Conservation (phyloP, 306 rosid species). For the Arachis stenosperma region DNA sequence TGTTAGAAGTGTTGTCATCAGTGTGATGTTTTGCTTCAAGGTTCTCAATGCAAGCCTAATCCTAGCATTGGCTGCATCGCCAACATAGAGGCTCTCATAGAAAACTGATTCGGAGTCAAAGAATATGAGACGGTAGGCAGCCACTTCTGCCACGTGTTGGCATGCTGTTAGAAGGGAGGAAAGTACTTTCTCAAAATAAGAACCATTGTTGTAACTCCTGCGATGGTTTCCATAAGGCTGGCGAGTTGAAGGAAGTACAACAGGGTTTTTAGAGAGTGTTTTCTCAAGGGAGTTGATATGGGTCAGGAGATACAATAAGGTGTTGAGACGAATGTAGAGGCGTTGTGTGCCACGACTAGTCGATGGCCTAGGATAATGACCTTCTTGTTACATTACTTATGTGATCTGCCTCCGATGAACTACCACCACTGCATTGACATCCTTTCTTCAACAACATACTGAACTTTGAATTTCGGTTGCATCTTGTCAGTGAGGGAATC, state of each 20-base stretch:
- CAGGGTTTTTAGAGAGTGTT: slow-evolving; percentile 50
- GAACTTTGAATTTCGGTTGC: slow-evolving; percentile 78
- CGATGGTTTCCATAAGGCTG: slow-evolving; percentile 38
- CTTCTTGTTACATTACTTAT: slow-evolving; percentile 51
- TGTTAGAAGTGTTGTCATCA: slow-evolving; percentile 61
- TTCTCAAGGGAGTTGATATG: slow-evolving; percentile 67
- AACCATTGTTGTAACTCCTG: slow-evolving; percentile 35
- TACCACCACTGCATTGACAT: slow-evolving; percentile 54
- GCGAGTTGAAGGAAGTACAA: slow-evolving; percentile 45
- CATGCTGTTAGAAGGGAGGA: slow-evolving; percentile 60
- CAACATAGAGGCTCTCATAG: slow-evolving; percentile 70
- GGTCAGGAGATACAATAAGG: slow-evolving; percentile 65
- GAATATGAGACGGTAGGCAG: slow-evolving; percentile 85
- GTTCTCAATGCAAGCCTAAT: slow-evolving; percentile 72
- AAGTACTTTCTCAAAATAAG: slow-evolving; percentile 63
- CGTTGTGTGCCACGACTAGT: slow-evolving; percentile 97
- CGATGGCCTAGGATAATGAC: slow-evolving; percentile 69
- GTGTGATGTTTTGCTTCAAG: slow-evolving; percentile 76
- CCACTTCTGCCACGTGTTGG: slow-evolving; percentile 84
- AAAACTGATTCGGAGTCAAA: slow-evolving; percentile 76
- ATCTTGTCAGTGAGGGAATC: slow-evolving; percentile 86
- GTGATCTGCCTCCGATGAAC: slow-evolving; percentile 40
- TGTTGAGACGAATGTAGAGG: slow-evolving; percentile 88
- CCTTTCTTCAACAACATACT: slow-evolving; percentile 74
- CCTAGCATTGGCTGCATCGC: slow-evolving; percentile 65